Evolutionary conservation across 1,284 basidiomycete genomes (phyloP).

Genomic region (Ceratobasidium sp.): DNA sequence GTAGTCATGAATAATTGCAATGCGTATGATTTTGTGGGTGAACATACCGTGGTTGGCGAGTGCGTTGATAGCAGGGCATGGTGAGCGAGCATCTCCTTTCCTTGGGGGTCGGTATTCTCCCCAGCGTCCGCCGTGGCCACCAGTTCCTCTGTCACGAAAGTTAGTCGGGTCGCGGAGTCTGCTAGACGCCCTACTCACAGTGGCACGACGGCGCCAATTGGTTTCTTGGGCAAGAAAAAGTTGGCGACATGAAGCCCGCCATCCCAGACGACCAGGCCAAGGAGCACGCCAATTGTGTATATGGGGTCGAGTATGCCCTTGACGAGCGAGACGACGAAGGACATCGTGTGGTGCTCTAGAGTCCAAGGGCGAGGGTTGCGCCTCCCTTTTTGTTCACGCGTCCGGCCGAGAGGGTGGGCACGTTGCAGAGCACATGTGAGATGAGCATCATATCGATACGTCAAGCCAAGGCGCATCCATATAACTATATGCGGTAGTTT

Average conservation of each 20-base stretch:
- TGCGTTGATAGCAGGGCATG: slow-evolving; percentile 40
- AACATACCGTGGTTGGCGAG: slow-evolving; percentile 40
- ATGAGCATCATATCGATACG: neutral
- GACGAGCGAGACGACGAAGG: slow-evolving; percentile 26
- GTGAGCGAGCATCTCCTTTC: slow-evolving; percentile 31
- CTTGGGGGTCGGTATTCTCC: slow-evolving; percentile 30
- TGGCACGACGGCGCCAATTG: slow-evolving; percentile 10
- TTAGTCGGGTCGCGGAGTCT: neutral
- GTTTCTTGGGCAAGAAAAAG: slow-evolving; percentile 14
- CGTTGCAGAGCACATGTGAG: slow-evolving; percentile 4
- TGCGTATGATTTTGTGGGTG: neutral
- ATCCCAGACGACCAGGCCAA: slow-evolving; percentile 35
- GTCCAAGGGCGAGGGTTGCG: neutral
- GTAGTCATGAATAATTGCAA: neutral
- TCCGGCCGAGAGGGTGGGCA: neutral
- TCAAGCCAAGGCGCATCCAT: slow-evolving; percentile 12
- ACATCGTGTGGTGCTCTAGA: slow-evolving; percentile 6
- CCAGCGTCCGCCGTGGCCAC: slow-evolving; percentile 36
- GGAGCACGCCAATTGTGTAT: neutral
- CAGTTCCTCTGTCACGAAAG: slow-evolving; percentile 1
- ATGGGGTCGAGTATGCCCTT: slow-evolving; percentile 29
- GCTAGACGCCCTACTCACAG: neutral
- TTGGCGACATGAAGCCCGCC: slow-evolving; percentile 34
- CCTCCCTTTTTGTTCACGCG: slow-evolving; percentile 17
- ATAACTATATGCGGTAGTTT: slow-evolving; percentile 10